These are phyloP conservation scores for Fusarium sp. DNA, from an alignment of 2,329 filamentous ascomycete species.

Conservation along the genomic window DNA sequence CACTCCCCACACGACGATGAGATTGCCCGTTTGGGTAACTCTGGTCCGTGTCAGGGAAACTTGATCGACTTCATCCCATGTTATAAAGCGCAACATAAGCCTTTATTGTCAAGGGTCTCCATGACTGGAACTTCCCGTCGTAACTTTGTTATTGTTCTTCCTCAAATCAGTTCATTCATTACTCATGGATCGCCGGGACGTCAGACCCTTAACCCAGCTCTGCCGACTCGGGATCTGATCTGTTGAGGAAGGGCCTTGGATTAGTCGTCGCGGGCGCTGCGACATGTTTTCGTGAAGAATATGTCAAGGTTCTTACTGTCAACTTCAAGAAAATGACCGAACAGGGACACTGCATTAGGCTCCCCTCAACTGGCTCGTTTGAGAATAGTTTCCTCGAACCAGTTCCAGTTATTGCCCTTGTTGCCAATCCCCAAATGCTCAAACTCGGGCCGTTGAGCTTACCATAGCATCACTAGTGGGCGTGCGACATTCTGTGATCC, in stretches of 20 bases:
- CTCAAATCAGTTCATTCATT: conserved; percentile 41
- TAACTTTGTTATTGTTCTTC: conserved; percentile 7
- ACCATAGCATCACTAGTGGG: conserved; percentile 24
- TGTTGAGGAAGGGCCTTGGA: conserved; percentile 23
- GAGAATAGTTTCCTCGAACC: conserved; percentile 28
- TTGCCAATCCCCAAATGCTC: conserved; percentile 21
- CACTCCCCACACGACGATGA: conserved; percentile 42
- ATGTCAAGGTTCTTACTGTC: conserved; percentile 24
- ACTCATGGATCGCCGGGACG: conserved; percentile 39
- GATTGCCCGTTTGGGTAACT: conserved; percentile 46
- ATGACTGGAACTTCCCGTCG: conserved; percentile 39
- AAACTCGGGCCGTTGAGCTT: conserved; percentile 38
- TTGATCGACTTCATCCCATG: conserved; percentile 44
- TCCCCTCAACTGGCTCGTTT: conserved; percentile 23
- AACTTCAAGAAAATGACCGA: conserved; percentile 14
- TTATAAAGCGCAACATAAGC: conserved; percentile 38
- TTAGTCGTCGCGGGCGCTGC: conserved; percentile 12
- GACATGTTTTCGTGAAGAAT: conserved; percentile 19
- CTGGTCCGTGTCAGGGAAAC: conserved; percentile 41
- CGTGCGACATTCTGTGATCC: conserved; percentile 34
- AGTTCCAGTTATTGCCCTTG: conserved; percentile 25
- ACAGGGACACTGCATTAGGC: conserved; percentile 31
- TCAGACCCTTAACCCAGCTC: conserved; percentile 41
- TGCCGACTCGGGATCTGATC: conserved; percentile 34
- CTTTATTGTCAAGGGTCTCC: conserved; percentile 25